Base-by-base conservation (phyloP, 164 flowering plant species). In the Stephania yunnanensis region DNA sequence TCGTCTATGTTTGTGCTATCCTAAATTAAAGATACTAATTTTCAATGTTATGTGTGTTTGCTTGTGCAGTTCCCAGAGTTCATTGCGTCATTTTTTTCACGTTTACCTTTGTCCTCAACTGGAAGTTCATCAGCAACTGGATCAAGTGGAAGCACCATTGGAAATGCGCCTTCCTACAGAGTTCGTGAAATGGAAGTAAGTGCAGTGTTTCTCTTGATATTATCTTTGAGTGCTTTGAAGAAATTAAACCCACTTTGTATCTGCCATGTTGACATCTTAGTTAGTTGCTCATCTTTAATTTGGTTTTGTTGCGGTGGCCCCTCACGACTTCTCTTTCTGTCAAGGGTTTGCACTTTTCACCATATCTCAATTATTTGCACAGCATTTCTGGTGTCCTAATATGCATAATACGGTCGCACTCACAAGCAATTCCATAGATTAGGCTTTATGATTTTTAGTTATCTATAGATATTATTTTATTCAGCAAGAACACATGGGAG, bases 151-250 rank as follows among this genome's bases (percentile, higher is more conserved):
- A 87, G 86, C 78, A 78, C 79, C 75, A 72, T 80, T 1, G 89
- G 90, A 72, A 85, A 73, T 73, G 69, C 66, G 74, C 87, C 93
- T 78, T 73, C 91, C 66, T 77, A 75, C 73, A 58, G 84, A 11
- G 86, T 79, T 64, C 95, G 84, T 63, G 94, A 80, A 72, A 86
- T 82, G 70, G 91, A 87, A 91, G 97, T 77, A 84, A 90, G 90
- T 86, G 66, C 74, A 46, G 17, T 70, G 68, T 6, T 50, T 71
- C 42, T 63, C 64, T n/a, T n/a, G n/a, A n/a, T n/a, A n/a, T n/a
- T n/a, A n/a, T n/a, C n/a, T 58, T 58, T 58, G 64, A 58, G 19
- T 58, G 15, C 6, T 58, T 58, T 12, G 19, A 58, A 58, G 7
- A 58, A 58, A 58, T 6, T 1, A 58, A 58, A 19, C 64, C 64